Percentiles rank a stretch among this genome's conserved stretches.
phyloP scores from a whole-genome alignment of 1,284 basidiomycete genomes.

The Rhodotorula glutinis region DNA sequence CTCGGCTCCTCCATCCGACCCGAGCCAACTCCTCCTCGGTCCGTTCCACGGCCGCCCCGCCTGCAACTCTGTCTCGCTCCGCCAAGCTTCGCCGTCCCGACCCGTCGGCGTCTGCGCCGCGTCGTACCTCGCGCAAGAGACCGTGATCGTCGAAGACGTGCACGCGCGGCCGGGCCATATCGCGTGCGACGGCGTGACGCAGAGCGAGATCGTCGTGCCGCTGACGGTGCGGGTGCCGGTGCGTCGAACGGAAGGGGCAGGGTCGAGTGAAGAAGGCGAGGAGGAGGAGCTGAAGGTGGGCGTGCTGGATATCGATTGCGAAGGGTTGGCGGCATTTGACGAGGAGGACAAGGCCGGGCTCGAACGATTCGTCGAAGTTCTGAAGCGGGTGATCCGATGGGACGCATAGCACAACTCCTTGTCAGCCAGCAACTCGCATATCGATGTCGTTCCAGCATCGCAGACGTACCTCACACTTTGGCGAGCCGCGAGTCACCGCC shows the following conservation, averaged over 20 bases:
- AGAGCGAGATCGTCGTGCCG: slow-evolving; percentile 50
- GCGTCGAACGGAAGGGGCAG: slow-evolving; percentile 18
- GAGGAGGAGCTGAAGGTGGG: slow-evolving; percentile 47
- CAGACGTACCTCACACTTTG: neutral
- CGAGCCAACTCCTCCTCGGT: slow-evolving; percentile 46
- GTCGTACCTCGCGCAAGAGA: slow-evolving; percentile 42
- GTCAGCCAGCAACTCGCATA: neutral
- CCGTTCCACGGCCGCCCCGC: slow-evolving; percentile 51
- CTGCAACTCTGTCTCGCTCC: slow-evolving; percentile 46
- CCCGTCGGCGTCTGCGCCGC: slow-evolving; percentile 50
- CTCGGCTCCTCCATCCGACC: neutral
- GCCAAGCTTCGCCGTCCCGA: slow-evolving; percentile 30
- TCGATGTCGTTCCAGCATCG: neutral
- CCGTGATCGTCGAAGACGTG: slow-evolving; percentile 47
- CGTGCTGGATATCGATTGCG: slow-evolving; percentile 51
- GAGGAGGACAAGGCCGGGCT: slow-evolving; percentile 46
- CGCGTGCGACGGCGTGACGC: slow-evolving; percentile 49
- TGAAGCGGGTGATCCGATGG: slow-evolving; percentile 30
- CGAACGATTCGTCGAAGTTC: slow-evolving; percentile 41
- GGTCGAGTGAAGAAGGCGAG: slow-evolving; percentile 21
- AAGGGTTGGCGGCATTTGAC: slow-evolving; percentile 46
- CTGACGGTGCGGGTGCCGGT: slow-evolving; percentile 37
- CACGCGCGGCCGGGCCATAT: slow-evolving; percentile 49
- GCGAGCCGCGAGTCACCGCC: too few species aligned
- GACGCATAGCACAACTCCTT: neutral